Evolutionary conservation across 441 rosid genomes (phyloP).

Genomic region (Erodium chrysanthum): DNA sequence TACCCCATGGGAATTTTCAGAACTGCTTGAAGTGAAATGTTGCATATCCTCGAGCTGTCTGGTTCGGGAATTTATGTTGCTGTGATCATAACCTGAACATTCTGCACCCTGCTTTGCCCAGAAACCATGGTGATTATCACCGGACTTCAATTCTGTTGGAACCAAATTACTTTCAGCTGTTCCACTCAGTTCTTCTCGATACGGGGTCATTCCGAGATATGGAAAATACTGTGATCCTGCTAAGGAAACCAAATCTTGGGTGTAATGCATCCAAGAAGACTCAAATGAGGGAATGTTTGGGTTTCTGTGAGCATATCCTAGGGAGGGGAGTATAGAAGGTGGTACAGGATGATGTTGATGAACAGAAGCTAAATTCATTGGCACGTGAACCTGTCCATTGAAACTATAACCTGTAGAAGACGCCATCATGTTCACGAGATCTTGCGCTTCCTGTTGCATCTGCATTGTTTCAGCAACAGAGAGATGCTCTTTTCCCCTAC

Average conservation of each 20-base stretch:
- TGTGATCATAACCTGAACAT: conserved; percentile 1
- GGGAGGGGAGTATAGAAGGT: conserved; percentile 6
- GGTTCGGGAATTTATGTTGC: not conserved
- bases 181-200: conserved; percentile 10
- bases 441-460: conserved; percentile 18
- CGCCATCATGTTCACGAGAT: conserved; percentile 16
- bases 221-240: conserved; percentile 15
- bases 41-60: conserved; percentile 13
- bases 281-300: conserved; percentile 8
- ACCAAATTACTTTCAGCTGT: conserved; percentile 8
- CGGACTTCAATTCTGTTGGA: conserved; percentile 7
- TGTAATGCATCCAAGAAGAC: conserved; percentile 9
- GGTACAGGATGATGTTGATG: not conserved
- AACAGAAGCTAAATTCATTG: conserved; percentile 6
- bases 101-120: conserved; percentile 1
- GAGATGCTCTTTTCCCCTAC: not conserved
- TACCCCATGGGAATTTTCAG: not conserved
- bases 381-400: conserved; percentile 15
- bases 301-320: conserved; percentile 15
- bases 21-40: conserved; percentile 10
- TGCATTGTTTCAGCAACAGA: conserved; percentile 14
- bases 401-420: conserved; percentile 7
- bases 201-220: conserved; percentile 12
- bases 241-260: conserved; percentile 7
- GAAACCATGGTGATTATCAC: conserved; percentile 3